These are phyloP conservation scores for Colletotrichum cordylinicola DNA, from an alignment of 2,329 filamentous ascomycete species.

Conservation along the genomic window DNA sequence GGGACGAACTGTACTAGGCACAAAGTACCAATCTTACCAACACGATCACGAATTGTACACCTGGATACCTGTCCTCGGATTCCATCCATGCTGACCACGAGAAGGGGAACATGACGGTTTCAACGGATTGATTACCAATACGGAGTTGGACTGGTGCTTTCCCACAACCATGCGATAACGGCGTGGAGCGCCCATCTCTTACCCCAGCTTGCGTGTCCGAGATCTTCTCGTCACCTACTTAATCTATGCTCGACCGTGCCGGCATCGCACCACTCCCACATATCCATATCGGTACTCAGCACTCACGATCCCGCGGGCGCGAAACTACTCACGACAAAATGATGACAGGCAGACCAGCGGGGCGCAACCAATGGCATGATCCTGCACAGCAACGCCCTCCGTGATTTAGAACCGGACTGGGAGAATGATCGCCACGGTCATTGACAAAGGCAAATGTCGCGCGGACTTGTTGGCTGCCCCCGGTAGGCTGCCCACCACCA, in stretches of 20 bases:
- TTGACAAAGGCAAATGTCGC: background rate
- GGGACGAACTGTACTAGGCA: background rate
- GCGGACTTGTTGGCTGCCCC: background rate
- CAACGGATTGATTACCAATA: background rate
- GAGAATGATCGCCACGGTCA: background rate
- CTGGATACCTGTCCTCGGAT: background rate
- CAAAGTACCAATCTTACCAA: background rate
- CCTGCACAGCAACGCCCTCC: background rate
- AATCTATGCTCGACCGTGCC: background rate
- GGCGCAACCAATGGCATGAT: background rate
- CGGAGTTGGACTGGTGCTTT: background rate
- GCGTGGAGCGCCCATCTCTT: background rate
- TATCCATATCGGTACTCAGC: background rate
- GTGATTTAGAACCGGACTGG: background rate
- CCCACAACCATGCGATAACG: background rate
- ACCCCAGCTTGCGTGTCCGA: background rate
- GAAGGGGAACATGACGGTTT: background rate
- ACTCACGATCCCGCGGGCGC: background rate
- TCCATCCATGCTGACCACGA: background rate
- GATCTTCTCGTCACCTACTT: background rate
- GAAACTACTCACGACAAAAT: background rate
- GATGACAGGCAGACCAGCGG: background rate
- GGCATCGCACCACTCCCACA: conserved; percentile 1
- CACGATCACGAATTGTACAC: background rate
- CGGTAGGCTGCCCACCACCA: background rate